Conservation (phyloP, 2,329 filamentous ascomycete genomes). For the Lecanosticta acicola region DNA sequence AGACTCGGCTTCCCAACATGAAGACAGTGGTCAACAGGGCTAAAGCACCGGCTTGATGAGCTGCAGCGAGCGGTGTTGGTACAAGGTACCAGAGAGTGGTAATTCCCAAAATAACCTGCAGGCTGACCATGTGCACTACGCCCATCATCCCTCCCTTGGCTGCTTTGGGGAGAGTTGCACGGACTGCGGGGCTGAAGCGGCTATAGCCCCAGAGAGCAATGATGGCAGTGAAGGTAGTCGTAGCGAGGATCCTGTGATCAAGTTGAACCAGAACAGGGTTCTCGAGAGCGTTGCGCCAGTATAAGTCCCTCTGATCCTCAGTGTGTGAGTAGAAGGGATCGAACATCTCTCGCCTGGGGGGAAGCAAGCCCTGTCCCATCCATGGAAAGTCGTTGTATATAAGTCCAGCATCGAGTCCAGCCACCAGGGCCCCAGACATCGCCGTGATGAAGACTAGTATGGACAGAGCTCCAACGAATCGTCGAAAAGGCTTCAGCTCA, state of each 20-base stretch:
- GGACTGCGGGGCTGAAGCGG: constrained; percentile 60
- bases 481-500: constrained; percentile 66
- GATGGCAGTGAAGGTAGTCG: constrained; percentile 78
- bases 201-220: constrained; percentile 76
- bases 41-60: constrained; percentile 86
- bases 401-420: constrained; percentile 88
- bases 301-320: constrained; percentile 73
- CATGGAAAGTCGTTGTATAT: constrained; percentile 99
- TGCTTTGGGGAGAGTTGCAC: constrained; percentile 49
- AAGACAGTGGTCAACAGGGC: constrained; percentile 77
- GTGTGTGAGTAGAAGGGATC: constrained; percentile 78
- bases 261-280: constrained; percentile 94
- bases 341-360: constrained; percentile 76
- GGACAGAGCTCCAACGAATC: constrained; percentile 64
- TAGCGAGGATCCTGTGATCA: constrained; percentile 88
- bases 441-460: constrained; percentile 79
- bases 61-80: constrained; percentile 77
- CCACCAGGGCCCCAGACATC: constrained; percentile 89
- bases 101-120: constrained; percentile 85
- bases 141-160: constrained; percentile 71
- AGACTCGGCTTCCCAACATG: constrained; percentile 71
- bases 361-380: constrained; percentile 81
- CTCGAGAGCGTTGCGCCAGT: constrained; percentile 97
- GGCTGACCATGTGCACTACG: constrained; percentile 71
- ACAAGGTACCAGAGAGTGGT: constrained; percentile 90